Percentiles rank a stretch among this genome's conserved stretches.
Conservation (phyloP, 352 stramenopile genomes). For the Halophytophthora polymorphica region DNA sequence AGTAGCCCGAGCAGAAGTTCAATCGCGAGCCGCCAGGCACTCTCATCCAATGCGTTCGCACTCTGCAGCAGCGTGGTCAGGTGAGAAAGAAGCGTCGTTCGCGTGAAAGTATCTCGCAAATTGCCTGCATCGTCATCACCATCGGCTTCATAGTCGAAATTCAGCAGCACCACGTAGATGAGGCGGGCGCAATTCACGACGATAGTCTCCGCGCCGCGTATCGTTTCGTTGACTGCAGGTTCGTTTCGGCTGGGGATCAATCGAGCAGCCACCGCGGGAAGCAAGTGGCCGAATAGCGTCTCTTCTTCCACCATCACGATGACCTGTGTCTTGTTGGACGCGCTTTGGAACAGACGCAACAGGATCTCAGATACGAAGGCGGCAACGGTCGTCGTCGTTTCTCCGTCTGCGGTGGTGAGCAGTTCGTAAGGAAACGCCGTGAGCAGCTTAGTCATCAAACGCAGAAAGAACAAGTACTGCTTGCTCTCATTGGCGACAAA, state of each 20-base stretch:
- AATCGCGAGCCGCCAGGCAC: conserved; percentile 43
- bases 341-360: conserved; percentile 42
- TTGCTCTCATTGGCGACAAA: conserved; percentile 58
- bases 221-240: background rate
- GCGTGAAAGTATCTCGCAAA: conserved; percentile 35
- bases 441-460: conserved; percentile 62
- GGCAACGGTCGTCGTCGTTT: conserved; percentile 21
- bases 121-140: conserved; percentile 15
- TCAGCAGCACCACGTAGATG: conserved; percentile 46
- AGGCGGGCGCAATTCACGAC: conserved; percentile 48
- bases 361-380: conserved; percentile 43
- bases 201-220: conserved; percentile 20
- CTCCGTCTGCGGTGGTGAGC: conserved; percentile 18
- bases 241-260: conserved; percentile 1
- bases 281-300: conserved; percentile 46
- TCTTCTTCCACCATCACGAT: conserved; percentile 46
- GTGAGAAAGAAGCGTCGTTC: conserved; percentile 41
- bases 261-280: conserved; percentile 43
- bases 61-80: conserved; percentile 24
- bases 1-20: conserved; percentile 50
- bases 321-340: conserved; percentile 25
- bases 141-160: conserved; percentile 35
- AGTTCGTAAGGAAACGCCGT: conserved; percentile 43
- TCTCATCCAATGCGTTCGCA: conserved; percentile 24
- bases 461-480: conserved; percentile 69